Evolutionary conservation across 1,284 basidiomycete genomes (phyloP).

Genomic region (Tilletia setariae): DNA sequence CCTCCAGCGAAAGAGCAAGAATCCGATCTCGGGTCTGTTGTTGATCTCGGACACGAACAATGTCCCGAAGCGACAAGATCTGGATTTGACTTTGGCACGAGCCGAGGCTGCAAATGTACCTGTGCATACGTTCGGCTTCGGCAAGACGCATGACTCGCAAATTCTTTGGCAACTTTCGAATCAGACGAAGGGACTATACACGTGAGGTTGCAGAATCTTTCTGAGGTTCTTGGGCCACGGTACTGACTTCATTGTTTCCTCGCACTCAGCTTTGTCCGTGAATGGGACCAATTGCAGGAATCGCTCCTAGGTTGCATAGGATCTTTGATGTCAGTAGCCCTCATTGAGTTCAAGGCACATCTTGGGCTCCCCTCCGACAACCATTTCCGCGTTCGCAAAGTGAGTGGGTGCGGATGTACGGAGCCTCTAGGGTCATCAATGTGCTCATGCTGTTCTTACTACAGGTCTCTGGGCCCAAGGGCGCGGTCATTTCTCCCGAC

Average conservation of each 20-base stretch:
- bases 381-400: slow-evolving; percentile 44
- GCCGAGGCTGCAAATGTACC: slow-evolving; percentile 93
- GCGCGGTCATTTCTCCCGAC: slow-evolving; percentile 68
- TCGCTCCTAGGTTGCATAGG: slow-evolving; percentile 47
- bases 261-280: slow-evolving; percentile 33
- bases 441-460: not conserved
- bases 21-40: slow-evolving; percentile 83
- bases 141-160: slow-evolving; percentile 90
- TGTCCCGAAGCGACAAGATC: slow-evolving; percentile 87
- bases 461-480: slow-evolving; percentile 30
- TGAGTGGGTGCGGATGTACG: slow-evolving; percentile 12
- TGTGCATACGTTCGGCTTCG: slow-evolving; percentile 94
- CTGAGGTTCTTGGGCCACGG: slow-evolving; percentile 40
- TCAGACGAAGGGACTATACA: slow-evolving; percentile 94
- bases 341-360: slow-evolving; percentile 43
- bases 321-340: slow-evolving; percentile 45
- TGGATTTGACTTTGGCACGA: slow-evolving; percentile 92
- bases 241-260: slow-evolving; percentile 76
- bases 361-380: slow-evolving; percentile 46
- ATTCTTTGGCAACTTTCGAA: slow-evolving; percentile 99
- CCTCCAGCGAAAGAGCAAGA: slow-evolving; percentile 84
- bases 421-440: not conserved
- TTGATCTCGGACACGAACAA: slow-evolving; percentile 88
- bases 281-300: slow-evolving; percentile 50
- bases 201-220: slow-evolving; percentile 48